These are phyloP conservation scores for Drechslerella coelobrocha DNA, from an alignment of 2,329 filamentous ascomycete genomes.

Conservation along the genomic window DNA sequence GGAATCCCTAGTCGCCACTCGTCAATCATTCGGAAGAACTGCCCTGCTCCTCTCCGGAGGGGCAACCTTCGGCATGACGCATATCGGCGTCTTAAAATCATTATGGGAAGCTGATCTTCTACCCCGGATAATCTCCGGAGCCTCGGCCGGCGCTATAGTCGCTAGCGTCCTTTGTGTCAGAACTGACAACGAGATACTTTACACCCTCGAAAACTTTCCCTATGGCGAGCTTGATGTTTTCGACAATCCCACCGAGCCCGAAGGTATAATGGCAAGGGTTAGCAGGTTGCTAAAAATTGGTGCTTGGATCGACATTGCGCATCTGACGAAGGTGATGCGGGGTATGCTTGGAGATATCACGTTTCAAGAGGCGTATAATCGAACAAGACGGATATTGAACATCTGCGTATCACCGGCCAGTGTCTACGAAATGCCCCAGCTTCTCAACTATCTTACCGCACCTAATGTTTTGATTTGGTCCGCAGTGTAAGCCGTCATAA, in stretches of 20 bases:
- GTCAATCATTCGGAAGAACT: constrained; percentile 83
- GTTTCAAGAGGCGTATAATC: constrained; percentile 93
- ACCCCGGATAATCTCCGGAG: constrained; percentile 84
- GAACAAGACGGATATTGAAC: constrained; percentile 89
- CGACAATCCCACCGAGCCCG: constrained; percentile 67
- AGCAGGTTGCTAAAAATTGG: constrained; percentile 78
- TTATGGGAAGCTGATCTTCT: constrained; percentile 77
- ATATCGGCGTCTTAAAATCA: constrained; percentile 84
- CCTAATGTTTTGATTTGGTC: constrained; percentile 97
- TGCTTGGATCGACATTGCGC: constrained; percentile 81
- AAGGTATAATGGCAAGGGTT: constrained; percentile 72
- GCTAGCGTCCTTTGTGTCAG: constrained; percentile 79
- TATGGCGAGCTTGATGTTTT: constrained; percentile 84
- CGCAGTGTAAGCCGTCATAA: constrained; percentile 67
- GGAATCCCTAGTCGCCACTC: constrained; percentile 73
- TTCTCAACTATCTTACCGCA: constrained; percentile 91
- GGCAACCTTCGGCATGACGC: constrained; percentile 89
- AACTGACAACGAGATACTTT: constrained; percentile 78
- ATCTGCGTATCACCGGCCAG: constrained; percentile 85
- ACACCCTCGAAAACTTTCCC: constrained; percentile 72
- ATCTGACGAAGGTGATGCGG: constrained; percentile 82
- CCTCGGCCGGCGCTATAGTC: constrained; percentile 86
- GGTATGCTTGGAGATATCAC: constrained; percentile 84
- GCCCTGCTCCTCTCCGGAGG: constrained; percentile 83
- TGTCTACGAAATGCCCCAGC: constrained; percentile 81